Evolutionary conservation across 2,329 filamentous ascomycete genomes (phyloP).

Genomic region (Pestalotiopsis sp.): DNA sequence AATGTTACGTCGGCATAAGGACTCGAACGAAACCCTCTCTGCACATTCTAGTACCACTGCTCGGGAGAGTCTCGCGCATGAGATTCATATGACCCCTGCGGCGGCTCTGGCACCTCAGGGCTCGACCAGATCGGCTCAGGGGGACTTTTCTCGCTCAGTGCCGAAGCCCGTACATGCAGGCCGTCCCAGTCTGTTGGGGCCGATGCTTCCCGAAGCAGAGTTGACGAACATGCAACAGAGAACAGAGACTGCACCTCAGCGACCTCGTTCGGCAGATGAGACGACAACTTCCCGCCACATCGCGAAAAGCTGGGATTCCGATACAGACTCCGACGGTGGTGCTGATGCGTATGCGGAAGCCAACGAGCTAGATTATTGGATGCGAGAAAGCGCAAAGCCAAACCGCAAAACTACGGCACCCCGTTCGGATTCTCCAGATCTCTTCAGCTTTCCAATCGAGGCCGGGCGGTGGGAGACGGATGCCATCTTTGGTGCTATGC

Average conservation of each 20-base stretch:
- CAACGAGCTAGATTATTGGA: slow-evolving; percentile 57
- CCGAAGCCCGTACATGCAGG: slow-evolving; percentile 34
- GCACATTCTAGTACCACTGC: slow-evolving; percentile 28
- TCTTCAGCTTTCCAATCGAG: slow-evolving; percentile 52
- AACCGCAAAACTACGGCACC: slow-evolving; percentile 22
- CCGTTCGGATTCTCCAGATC: slow-evolving; percentile 46
- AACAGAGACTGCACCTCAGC: slow-evolving; percentile 30
- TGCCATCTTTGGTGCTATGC: slow-evolving; percentile 44
- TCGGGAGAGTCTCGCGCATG: slow-evolving; percentile 29
- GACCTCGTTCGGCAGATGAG: slow-evolving; percentile 49
- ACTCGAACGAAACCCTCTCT: slow-evolving; percentile 49
- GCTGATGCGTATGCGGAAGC: slow-evolving; percentile 39
- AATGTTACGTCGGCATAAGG: slow-evolving; percentile 50
- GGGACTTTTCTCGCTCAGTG: slow-evolving; percentile 23
- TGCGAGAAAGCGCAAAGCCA: slow-evolving; percentile 52
- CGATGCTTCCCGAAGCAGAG: slow-evolving; percentile 28
- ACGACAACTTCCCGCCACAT: slow-evolving; percentile 41
- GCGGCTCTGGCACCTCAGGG: slow-evolving; percentile 8
- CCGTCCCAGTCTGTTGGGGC: slow-evolving; percentile 23
- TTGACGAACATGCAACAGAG: slow-evolving; percentile 24
- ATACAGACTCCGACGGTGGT: slow-evolving; percentile 47
- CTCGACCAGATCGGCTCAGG: not conserved
- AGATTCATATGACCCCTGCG: not conserved
- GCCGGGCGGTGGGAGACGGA: slow-evolving; percentile 47
- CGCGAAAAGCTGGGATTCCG: slow-evolving; percentile 44